Conservation (phyloP, 2,329 filamentous ascomycete species). For the Scopulariopsis brevicaulis region DNA sequence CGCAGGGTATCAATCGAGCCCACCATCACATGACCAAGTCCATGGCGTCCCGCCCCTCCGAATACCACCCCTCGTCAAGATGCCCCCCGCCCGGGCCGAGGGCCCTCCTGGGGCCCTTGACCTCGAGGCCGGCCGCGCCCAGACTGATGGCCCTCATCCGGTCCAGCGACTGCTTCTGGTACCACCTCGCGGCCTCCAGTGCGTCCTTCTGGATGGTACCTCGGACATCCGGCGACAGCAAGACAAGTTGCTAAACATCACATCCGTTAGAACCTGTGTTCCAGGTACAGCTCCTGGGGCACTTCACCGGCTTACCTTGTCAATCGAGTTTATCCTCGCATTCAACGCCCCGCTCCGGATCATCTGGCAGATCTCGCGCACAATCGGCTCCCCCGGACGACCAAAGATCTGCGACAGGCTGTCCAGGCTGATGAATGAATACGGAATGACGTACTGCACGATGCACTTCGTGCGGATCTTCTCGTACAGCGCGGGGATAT, state of each 20-base stretch:
- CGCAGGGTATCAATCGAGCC: background rate
- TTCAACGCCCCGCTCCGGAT: constrained; percentile 62
- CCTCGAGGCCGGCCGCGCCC: constrained; percentile 56
- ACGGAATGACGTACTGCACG: constrained; percentile 83
- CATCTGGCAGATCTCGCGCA: constrained; percentile 66
- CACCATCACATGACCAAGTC: background rate
- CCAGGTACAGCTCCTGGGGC: background rate
- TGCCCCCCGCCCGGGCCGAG: constrained; percentile 3
- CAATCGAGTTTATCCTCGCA: constrained; percentile 75
- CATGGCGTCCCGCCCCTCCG: constrained; percentile 11
- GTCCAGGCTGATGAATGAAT: constrained; percentile 72
- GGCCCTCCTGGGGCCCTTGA: constrained; percentile 10
- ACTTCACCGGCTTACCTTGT: constrained; percentile 38
- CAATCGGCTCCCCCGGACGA: constrained; percentile 47
- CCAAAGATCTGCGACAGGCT: constrained; percentile 72
- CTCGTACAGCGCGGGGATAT: constrained; percentile 59
- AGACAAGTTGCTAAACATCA: constrained; percentile 52
- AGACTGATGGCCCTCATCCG: constrained; percentile 71
- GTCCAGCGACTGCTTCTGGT: constrained; percentile 65
- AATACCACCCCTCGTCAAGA: constrained; percentile 22
- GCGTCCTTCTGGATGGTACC: constrained; percentile 59
- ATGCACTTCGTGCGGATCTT: constrained; percentile 84
- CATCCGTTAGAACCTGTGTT: constrained; percentile 6
- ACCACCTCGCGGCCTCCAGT: constrained; percentile 55
- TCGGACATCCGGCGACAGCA: constrained; percentile 55